A percentile compares a stretch with the other conserved stretches of the same genome.
Conservation (phyloP, 805 yeast species). For the Sugiyamaella valdiviana region DNA sequence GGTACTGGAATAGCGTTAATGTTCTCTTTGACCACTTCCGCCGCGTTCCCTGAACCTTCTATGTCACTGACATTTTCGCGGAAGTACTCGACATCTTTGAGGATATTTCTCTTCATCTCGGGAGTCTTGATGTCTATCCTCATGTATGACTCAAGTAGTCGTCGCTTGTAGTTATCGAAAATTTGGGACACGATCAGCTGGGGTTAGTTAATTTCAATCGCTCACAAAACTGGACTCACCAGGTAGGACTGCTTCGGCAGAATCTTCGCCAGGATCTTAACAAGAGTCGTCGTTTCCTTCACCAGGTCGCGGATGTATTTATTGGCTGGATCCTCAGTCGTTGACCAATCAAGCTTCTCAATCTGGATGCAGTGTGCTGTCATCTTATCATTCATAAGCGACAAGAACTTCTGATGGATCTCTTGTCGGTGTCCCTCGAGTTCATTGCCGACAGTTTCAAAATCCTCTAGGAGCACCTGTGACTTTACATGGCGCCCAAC, state of each 20-base stretch:
- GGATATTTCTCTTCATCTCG: conserved; percentile 38
- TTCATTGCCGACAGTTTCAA: conserved; percentile 37
- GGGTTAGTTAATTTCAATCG: conserved; percentile 12
- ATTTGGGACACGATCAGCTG: conserved; percentile 29
- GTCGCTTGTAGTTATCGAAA: conserved; percentile 50
- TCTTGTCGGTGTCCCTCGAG: conserved; percentile 59
- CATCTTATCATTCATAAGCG: conserved; percentile 64
- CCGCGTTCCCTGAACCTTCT: conserved; percentile 29
- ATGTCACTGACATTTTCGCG: conserved; percentile 53
- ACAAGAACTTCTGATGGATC: conserved; percentile 56
- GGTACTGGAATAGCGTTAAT: conserved; percentile 18
- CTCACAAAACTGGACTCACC: conserved; percentile 8
- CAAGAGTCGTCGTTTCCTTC: conserved; percentile 59
- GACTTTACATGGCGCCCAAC: conserved; percentile 26
- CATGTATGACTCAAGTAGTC: conserved; percentile 47
- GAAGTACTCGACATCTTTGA: conserved; percentile 59
- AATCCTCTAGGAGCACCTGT: conserved; percentile 32
- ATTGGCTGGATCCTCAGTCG: conserved; percentile 42
- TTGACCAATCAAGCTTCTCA: conserved; percentile 44
- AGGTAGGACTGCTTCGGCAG: conserved; percentile 40
- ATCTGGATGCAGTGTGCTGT: conserved; percentile 45
- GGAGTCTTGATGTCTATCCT: conserved; percentile 32
- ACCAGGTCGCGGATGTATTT: conserved; percentile 59
- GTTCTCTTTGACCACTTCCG: conserved; percentile 18
- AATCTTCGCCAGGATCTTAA: conserved; percentile 52